Percentiles rank a stretch among this genome's conserved stretches.
These are phyloP conservation scores for Acanthamoeba sp. DNA, from an alignment of 208 protist species.

Conservation along the genomic window DNA sequence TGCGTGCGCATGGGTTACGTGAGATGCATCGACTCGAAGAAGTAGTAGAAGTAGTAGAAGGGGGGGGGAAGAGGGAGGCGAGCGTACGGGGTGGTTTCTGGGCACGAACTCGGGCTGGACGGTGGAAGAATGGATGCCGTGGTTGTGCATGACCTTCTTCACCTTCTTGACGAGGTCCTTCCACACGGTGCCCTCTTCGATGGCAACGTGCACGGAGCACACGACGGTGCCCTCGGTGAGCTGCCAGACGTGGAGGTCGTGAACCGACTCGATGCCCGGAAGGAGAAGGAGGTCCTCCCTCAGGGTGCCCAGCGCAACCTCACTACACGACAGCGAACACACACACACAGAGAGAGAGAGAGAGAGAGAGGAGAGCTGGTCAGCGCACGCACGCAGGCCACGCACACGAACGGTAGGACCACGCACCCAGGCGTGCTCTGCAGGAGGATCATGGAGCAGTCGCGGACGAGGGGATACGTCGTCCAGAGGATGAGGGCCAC, in stretches of 20 bases:
- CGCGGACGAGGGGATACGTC: constrained; percentile 72
- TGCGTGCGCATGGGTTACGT: no score
- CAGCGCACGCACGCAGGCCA: no score
- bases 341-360: background rate
- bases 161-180: constrained; percentile 71
- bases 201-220: constrained; percentile 84
- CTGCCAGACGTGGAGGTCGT: constrained; percentile 82
- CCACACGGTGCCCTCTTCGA: constrained; percentile 71
- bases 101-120: constrained; percentile 89
- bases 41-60: background rate
- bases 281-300: constrained; percentile 67
- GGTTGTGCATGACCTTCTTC: constrained; percentile 86
- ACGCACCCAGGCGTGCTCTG: constrained; percentile 52
- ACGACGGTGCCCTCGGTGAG: constrained; percentile 83
- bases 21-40: no score
- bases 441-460: constrained; percentile 63
- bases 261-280: constrained; percentile 80
- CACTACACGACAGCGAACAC: no score
- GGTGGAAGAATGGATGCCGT: constrained; percentile 87
- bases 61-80: background rate
- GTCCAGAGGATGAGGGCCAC: constrained; percentile 83
- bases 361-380: background rate
- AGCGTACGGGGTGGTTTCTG: constrained; percentile 6
- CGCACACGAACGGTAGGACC: constrained; percentile 71
- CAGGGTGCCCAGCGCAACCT: constrained; percentile 79